These are phyloP conservation scores for Jackrogersella minutella DNA, from an alignment of 495 filamentous ascomycete species.

Conservation along the genomic window DNA sequence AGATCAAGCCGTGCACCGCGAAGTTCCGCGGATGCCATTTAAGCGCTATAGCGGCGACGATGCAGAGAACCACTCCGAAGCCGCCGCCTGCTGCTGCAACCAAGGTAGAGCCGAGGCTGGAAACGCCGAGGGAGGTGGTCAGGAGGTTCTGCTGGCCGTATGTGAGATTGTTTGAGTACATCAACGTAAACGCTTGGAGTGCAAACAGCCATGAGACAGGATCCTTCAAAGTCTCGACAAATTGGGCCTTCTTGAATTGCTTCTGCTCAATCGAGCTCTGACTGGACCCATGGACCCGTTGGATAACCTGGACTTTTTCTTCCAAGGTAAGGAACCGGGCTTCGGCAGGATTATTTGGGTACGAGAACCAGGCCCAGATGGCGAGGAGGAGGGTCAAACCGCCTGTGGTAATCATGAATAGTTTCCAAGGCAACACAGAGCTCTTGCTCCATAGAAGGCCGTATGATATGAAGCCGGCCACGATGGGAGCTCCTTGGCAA, in stretches of 20 bases:
- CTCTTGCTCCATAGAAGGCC: constrained; percentile 6
- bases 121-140: constrained; percentile 13
- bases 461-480: constrained; percentile 8
- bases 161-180: constrained; percentile 20
- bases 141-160: constrained; percentile 18
- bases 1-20: constrained; percentile 6
- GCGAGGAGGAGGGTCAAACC: constrained; percentile 11
- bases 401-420: constrained; percentile 10
- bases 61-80: constrained; percentile 2
- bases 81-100: constrained; percentile 10
- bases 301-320: constrained; percentile 16
- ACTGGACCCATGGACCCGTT: constrained; percentile 6
- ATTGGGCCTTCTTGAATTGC: constrained; percentile 15
- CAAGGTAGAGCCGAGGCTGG: constrained; percentile 13
- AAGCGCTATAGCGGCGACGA: background rate
- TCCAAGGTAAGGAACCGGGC: constrained; percentile 14
- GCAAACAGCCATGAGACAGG: constrained; percentile 15
- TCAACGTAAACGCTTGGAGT: constrained; percentile 14
- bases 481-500: constrained; percentile 10
- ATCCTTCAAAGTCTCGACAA: constrained; percentile 12
- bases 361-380: constrained; percentile 9
- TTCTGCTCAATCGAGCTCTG: constrained; percentile 18
- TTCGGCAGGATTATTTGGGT: constrained; percentile 10
- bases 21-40: constrained; percentile 2
- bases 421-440: constrained; percentile 7